A percentile compares a stretch with the other conserved stretches of the same genome.
Evolutionary conservation across 768 basidiomycete species (phyloP).

Genomic region (Rhodotorula toruloides): DNA sequence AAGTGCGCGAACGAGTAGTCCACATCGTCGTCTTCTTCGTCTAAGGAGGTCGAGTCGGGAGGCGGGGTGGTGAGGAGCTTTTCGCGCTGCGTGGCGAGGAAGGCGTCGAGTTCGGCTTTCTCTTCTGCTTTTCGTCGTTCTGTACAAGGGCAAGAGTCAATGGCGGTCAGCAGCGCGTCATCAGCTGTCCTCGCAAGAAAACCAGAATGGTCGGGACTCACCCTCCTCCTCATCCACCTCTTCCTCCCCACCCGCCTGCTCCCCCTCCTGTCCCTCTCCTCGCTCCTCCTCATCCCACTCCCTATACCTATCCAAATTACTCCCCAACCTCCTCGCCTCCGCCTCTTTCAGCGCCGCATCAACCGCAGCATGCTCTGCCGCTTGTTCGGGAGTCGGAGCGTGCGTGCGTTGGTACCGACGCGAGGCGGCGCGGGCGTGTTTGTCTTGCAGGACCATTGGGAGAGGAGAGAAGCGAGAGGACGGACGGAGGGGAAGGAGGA

Average conservation of each 20-base stretch:
- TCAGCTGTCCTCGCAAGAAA: no score
- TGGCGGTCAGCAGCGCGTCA: not conserved
- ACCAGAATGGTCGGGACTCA: not conserved
- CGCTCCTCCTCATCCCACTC: constrained; percentile 12
- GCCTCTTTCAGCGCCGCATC: not conserved
- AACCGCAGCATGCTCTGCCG: not conserved
- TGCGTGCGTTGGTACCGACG: constrained; percentile 14
- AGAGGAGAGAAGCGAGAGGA: not conserved
- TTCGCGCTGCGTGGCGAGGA: constrained; percentile 8
- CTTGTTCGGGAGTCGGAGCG: not conserved
- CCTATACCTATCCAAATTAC: constrained; percentile 18
- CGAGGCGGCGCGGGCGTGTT: constrained; percentile 2
- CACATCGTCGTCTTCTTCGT: constrained; percentile 2
- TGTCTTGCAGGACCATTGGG: constrained; percentile 25
- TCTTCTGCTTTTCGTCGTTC: constrained; percentile 18
- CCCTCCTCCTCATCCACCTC: constrained; percentile 14
- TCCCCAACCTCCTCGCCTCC: constrained; percentile 9
- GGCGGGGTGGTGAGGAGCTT: not conserved
- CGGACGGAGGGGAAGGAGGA: not conserved
- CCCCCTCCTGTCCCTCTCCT: not conserved
- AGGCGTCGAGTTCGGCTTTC: constrained; percentile 6
- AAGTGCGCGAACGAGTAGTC: constrained; percentile 31
- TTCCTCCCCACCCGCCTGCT: not conserved
- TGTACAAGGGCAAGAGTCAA: not conserved
- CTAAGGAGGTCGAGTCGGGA: not conserved